These are phyloP conservation scores for Aspergillus fijiensis DNA, from an alignment of 2,329 filamentous ascomycete genomes.

Conservation along the genomic window DNA sequence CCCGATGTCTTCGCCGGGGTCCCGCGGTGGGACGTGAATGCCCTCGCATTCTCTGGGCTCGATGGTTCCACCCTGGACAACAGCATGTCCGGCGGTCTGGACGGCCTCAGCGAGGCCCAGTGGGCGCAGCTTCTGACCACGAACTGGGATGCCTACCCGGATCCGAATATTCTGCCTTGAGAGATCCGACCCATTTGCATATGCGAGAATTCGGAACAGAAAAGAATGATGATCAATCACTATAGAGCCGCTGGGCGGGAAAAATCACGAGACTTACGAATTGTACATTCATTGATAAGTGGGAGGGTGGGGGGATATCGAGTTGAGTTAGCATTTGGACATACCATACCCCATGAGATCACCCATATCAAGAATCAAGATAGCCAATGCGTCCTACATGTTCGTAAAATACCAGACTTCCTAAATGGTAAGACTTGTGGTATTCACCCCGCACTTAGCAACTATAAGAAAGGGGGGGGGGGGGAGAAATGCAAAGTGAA, in stretches of 20 bases:
- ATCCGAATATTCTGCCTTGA: background rate
- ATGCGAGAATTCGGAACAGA: background rate
- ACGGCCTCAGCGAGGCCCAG: conserved; percentile 33
- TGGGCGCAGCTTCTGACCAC: conserved; percentile 35
- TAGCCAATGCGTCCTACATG: background rate
- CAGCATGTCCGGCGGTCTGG: conserved; percentile 21
- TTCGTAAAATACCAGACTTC: background rate
- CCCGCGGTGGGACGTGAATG: conserved; percentile 27
- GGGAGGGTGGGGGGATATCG: background rate
- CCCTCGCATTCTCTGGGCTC: conserved; percentile 13
- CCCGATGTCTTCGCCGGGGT: background rate
- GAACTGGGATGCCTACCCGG: conserved; percentile 20
- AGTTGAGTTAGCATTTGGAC: background rate
- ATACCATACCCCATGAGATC: background rate
- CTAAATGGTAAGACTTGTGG: too few relatives aligned
- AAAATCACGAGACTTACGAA: conserved; percentile 1
- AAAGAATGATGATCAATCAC: background rate
- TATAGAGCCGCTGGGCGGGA: background rate
- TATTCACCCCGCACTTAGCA: too few relatives aligned
- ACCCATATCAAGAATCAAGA: background rate
- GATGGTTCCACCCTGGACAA: conserved; percentile 20
- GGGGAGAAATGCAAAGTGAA: too few relatives aligned
- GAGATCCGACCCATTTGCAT: background rate
- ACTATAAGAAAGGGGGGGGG: too few relatives aligned
- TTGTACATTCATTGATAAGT: background rate